Evolutionary conservation across 2,329 filamentous ascomycete genomes (phyloP).

Genomic region (Dothideomycetes sp.): DNA sequence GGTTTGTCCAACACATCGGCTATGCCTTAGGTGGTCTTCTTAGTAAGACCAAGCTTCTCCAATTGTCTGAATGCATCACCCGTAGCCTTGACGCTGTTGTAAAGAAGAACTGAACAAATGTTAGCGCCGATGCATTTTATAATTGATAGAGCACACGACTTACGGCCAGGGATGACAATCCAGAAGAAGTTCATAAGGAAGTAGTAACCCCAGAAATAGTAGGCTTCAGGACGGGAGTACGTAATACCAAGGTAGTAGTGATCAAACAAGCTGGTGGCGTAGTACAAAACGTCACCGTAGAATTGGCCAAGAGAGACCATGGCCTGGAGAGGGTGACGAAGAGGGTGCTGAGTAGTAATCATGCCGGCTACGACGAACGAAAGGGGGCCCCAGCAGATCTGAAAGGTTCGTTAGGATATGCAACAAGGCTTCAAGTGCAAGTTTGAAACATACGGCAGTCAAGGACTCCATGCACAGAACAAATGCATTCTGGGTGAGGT

Average conservation of each 20-base stretch:
- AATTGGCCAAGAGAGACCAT: slow-evolving; percentile 53
- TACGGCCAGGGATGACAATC: slow-evolving; percentile 50
- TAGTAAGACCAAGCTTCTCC: too few species aligned
- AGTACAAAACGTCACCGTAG: slow-evolving; percentile 55
- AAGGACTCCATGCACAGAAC: slow-evolving; percentile 81
- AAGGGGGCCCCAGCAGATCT: slow-evolving; percentile 51
- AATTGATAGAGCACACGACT: slow-evolving; percentile 18
- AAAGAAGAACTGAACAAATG: slow-evolving; percentile 20
- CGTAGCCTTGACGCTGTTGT: slow-evolving; percentile 24
- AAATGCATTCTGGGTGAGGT: slow-evolving; percentile 70
- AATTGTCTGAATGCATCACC: slow-evolving; percentile 25
- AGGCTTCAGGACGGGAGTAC: slow-evolving; percentile 50
- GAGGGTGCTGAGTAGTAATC: slow-evolving; percentile 42
- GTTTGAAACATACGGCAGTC: slow-evolving; percentile 51
- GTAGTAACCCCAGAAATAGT: slow-evolving; percentile 58
- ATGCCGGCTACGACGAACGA: slow-evolving; percentile 46
- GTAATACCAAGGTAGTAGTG: slow-evolving; percentile 41
- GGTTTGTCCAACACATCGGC: too few species aligned
- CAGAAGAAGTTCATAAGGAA: slow-evolving; percentile 56
- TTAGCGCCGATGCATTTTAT: not conserved
- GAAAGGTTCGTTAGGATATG: not conserved
- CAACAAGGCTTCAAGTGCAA: not conserved
- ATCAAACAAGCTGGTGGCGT: slow-evolving; percentile 52
- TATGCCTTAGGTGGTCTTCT: too few species aligned
- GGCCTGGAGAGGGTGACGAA: slow-evolving; percentile 48